Percentiles rank a stretch among this genome's conserved stretches.
Conservation (phyloP, 768 basidiomycete genomes). For the Filobasidium wieringae region DNA sequence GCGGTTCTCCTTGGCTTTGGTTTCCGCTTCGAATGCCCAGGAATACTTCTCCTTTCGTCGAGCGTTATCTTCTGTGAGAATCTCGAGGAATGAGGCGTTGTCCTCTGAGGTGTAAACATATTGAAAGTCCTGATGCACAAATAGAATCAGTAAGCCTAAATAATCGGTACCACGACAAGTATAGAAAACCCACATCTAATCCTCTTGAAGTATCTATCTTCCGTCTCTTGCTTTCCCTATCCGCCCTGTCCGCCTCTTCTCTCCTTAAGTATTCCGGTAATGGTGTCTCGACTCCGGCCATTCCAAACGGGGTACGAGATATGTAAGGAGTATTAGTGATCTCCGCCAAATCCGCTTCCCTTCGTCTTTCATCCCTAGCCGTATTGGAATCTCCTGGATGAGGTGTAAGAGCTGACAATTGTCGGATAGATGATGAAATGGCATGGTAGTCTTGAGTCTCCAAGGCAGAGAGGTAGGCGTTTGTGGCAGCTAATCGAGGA, state of each 20-base stretch:
- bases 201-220: slow-evolving; percentile 19
- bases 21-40: slow-evolving; percentile 94
- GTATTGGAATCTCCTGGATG: neutral
- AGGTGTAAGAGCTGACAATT: slow-evolving; percentile 46
- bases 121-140: slow-evolving; percentile 59
- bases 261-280: neutral
- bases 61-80: slow-evolving; percentile 78
- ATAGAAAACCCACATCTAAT: slow-evolving; percentile 7
- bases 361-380: slow-evolving; percentile 12
- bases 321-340: slow-evolving; percentile 32
- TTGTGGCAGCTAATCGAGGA: slow-evolving; percentile 75
- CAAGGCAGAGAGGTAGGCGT: slow-evolving; percentile 70
- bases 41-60: slow-evolving; percentile 64
- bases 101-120: slow-evolving; percentile 89
- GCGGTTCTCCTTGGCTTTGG: slow-evolving; percentile 48
- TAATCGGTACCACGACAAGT: neutral
- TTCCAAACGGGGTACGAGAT: slow-evolving; percentile 30
- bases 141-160: neutral
- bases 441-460: slow-evolving; percentile 61
- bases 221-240: slow-evolving; percentile 7
- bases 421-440: slow-evolving; percentile 64
- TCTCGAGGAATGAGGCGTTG: slow-evolving; percentile 89
- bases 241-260: slow-evolving; percentile 2
- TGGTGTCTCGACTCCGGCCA: slow-evolving; percentile 33
- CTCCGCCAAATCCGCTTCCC: slow-evolving; percentile 24